These are phyloP conservation scores for Musa balbisiana DNA, from an alignment of 202 grass and related monocot genomes.

Conservation along the genomic window DNA sequence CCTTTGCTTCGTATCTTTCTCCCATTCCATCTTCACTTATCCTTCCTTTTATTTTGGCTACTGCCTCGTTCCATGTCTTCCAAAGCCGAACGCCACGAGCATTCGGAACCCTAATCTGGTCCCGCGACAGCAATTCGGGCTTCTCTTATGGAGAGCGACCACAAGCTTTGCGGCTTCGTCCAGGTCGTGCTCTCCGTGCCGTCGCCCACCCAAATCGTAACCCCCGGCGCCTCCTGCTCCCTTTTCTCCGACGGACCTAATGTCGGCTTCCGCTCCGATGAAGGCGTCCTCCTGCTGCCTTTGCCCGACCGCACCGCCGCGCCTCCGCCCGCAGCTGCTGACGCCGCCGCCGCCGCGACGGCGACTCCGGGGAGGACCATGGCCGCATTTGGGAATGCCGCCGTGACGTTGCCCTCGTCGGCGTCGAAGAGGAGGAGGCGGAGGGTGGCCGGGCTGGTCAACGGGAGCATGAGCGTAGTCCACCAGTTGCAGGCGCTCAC, in stretches of 20 bases:
- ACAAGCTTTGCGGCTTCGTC: constrained; percentile 63
- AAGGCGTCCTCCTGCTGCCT: constrained; percentile 29
- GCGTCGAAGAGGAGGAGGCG: constrained; percentile 17
- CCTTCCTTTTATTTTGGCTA: too few species aligned
- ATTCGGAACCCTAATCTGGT: not conserved
- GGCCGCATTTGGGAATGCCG: not conserved
- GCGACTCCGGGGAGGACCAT: not conserved
- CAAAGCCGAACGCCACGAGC: too few species aligned
- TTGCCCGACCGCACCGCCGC: not conserved
- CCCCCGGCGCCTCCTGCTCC: constrained; percentile 29
- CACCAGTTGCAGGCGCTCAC: constrained; percentile 43
- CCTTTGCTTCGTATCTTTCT: too few species aligned
- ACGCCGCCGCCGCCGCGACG: not conserved
- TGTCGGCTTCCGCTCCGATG: constrained; percentile 27
- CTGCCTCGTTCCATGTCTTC: too few species aligned
- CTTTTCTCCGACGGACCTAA: constrained; percentile 17
- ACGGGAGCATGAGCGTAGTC: constrained; percentile 46
- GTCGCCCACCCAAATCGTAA: not conserved
- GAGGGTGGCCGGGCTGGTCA: constrained; percentile 17
- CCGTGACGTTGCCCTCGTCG: not conserved
- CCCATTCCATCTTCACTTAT: too few species aligned
- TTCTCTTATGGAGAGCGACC: constrained; percentile 19
- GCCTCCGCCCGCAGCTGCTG: not conserved
- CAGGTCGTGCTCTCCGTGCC: constrained; percentile 40
- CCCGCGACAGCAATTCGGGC: not conserved